A percentile compares a stretch with the other conserved stretches of the same genome.
These are phyloP conservation scores for Thalassia testudinum DNA, from an alignment of 116 monocot species.

Conservation along the genomic window DNA sequence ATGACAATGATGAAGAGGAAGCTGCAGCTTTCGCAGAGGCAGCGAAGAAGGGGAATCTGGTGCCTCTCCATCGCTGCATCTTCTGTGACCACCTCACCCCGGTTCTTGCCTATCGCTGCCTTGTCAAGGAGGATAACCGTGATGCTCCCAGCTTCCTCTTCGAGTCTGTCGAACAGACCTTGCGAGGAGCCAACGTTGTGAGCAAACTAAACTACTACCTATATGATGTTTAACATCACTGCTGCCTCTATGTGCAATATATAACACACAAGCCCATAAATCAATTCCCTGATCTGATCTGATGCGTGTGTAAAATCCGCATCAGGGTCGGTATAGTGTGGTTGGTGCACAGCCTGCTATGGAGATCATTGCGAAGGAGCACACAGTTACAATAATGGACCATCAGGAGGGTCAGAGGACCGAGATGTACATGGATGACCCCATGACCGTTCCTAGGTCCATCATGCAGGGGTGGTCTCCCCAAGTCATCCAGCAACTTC, in stretches of 20 bases:
- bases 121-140: slow-evolving; percentile 64
- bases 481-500: slow-evolving; percentile 33
- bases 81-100: slow-evolving; percentile 84
- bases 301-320: neutral
- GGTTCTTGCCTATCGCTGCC: slow-evolving; percentile 78
- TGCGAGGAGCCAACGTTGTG: slow-evolving; percentile 74
- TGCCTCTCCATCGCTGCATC: slow-evolving; percentile 62
- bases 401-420: slow-evolving; percentile 32
- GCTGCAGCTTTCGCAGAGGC: slow-evolving; percentile 39
- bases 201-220: slow-evolving; percentile 39
- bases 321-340: slow-evolving; percentile 47
- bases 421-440: slow-evolving; percentile 43
- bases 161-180: no score
- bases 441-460: slow-evolving; percentile 35
- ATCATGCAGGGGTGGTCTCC: slow-evolving; percentile 56
- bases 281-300: neutral
- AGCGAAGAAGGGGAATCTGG: slow-evolving; percentile 43
- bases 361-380: slow-evolving; percentile 63
- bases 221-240: neutral
- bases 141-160: slow-evolving; percentile 84
- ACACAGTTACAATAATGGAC: slow-evolving; percentile 46
- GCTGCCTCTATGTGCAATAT: neutral
- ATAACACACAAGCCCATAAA: neutral
- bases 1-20: slow-evolving; percentile 41
- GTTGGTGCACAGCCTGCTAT: slow-evolving; percentile 60